phyloP scores from a whole-genome alignment of 768 basidiomycete species.

The Trametes cinnabarina region DNA sequence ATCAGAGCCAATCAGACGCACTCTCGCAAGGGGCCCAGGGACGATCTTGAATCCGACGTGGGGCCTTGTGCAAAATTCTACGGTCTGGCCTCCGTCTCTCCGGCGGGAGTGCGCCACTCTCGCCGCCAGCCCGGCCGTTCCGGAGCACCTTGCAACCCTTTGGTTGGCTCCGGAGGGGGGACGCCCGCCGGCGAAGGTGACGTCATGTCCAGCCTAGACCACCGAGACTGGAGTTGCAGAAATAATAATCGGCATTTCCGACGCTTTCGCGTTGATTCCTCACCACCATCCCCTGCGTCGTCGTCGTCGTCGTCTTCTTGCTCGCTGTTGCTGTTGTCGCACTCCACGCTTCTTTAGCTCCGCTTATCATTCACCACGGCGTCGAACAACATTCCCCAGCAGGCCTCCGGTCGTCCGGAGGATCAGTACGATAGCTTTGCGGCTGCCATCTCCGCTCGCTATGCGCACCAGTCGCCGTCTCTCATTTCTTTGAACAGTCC shows the following conservation, averaged over 20 bases:
- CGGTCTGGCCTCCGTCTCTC: background rate
- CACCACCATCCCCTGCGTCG: constrained; percentile 12
- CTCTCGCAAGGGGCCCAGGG: background rate
- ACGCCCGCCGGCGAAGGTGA: constrained; percentile 6
- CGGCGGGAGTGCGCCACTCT: background rate
- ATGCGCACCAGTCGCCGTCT: constrained; percentile 28
- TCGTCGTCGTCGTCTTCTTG: constrained; percentile 1
- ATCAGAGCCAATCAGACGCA: background rate
- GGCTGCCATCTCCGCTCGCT: constrained; percentile 50
- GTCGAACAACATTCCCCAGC: background rate
- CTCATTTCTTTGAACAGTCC: constrained; percentile 25
- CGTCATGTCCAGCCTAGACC: constrained; percentile 16
- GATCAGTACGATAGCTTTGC: constrained; percentile 44
- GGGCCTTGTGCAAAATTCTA: background rate
- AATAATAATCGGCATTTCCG: constrained; percentile 7
- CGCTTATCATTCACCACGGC: constrained; percentile 12
- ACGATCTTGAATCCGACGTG: too few species aligned
- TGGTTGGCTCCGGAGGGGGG: constrained; percentile 3
- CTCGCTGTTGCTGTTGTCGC: background rate
- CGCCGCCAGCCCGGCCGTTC: background rate
- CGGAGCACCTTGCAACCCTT: background rate
- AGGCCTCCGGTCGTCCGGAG: constrained; percentile 8
- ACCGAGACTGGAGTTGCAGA: background rate
- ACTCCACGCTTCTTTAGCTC: background rate
- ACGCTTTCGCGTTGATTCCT: constrained; percentile 11